Conservation (phyloP, 2,329 filamentous ascomycete species). For the Fusarium incarnatum region DNA sequence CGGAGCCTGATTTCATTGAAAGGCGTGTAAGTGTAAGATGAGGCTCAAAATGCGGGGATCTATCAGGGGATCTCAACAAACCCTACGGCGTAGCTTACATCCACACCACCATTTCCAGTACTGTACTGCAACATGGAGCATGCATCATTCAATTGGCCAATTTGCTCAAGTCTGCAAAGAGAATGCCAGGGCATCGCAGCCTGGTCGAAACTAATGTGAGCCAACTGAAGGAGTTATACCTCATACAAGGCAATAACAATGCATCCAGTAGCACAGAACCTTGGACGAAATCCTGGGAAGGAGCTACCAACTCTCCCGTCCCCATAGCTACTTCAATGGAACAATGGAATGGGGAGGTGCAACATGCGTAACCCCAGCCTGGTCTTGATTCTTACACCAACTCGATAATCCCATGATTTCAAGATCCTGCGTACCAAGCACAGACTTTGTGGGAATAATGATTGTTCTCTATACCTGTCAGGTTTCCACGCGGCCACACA, state of each 20-base stretch:
- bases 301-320: neutral
- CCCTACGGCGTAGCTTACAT: neutral
- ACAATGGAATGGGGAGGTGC: neutral
- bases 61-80: neutral
- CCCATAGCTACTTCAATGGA: neutral
- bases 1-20: neutral
- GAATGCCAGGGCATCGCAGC: neutral
- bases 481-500: neutral
- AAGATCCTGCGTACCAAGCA: neutral
- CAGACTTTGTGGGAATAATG: neutral
- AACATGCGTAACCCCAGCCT: neutral
- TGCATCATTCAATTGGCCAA: neutral
- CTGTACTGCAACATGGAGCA: neutral
- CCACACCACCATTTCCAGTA: neutral
- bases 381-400: constrained; percentile 5
- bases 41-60: constrained; percentile 4
- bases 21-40: neutral
- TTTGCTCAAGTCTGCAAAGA: neutral
- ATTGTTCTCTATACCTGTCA: neutral
- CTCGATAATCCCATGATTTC: constrained; percentile 7
- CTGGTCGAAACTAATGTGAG: neutral
- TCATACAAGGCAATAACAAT: neutral
- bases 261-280: neutral
- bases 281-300: neutral
- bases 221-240: neutral